These are phyloP conservation scores for Cercis canadensis DNA, from an alignment of 306 rosid genomes.

Conservation along the genomic window DNA sequence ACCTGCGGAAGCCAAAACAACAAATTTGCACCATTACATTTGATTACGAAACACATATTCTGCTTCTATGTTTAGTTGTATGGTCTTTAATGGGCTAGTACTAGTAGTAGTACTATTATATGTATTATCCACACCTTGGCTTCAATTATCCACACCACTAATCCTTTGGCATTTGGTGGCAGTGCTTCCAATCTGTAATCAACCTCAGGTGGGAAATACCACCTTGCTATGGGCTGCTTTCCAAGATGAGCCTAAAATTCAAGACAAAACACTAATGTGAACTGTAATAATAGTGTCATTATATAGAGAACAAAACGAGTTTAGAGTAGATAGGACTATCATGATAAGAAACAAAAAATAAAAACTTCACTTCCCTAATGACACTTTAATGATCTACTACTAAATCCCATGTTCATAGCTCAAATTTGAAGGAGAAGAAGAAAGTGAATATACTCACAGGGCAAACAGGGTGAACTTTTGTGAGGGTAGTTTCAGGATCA, in stretches of 20 bases:
- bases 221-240: slow-evolving; percentile 76
- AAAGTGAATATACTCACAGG: slow-evolving; percentile 64
- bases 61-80: background rate
- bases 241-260: slow-evolving; percentile 61
- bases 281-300: background rate
- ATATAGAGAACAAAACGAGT: background rate
- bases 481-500: slow-evolving; percentile 89
- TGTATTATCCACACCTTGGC: slow-evolving; percentile 50
- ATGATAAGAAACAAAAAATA: too few relatives aligned
- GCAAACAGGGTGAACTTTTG: slow-evolving; percentile 91
- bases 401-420: too few relatives aligned
- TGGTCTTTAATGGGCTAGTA: background rate
- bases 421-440: too few relatives aligned
- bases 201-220: slow-evolving; percentile 97
- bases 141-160: slow-evolving; percentile 67
- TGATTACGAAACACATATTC: too few relatives aligned
- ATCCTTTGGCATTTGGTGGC: slow-evolving; percentile 85
- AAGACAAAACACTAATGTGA: background rate
- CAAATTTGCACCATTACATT: background rate
- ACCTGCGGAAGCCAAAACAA: slow-evolving; percentile 56
- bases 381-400: too few relatives aligned
- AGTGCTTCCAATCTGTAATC: slow-evolving; percentile 89
- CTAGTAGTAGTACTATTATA: background rate
- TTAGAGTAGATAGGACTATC: too few relatives aligned
- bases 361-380: too few relatives aligned